Evolutionary conservation across 805 yeast genomes (phyloP), one percentile per base, ranked within the genome.

Genomic region (Candida fluviatilis): DNA sequence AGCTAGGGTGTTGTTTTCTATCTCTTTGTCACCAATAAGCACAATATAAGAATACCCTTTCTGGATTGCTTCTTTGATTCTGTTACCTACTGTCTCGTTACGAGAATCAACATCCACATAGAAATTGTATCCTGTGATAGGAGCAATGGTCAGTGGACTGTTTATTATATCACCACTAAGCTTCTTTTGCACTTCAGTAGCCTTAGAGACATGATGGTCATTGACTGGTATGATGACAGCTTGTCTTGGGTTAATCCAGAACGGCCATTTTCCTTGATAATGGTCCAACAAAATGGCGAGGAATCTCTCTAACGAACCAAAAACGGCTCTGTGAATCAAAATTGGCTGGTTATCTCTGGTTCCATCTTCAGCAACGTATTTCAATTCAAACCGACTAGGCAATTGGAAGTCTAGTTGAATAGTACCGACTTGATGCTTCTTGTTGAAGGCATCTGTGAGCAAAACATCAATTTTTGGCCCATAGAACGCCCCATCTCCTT

Each of bases 401-500:
- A 93, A 70, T 60, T 93, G 96, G 73, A 93, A 93, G 57, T 93
- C 99, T 31, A 93, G 69, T 61, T 93, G 99, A 37, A 93, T 79
- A 0, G 99, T 93, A 2, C 97, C 99, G 2, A 93, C 86, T 63
- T 93, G 99, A 59, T 89, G 96, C 43, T 77, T 74, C 50, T 88
- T 89, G 1, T 82, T 84, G 35, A 75, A 78, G 23, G 84, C 82
- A 62, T 93, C 99, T 5, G 78, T 78, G 37, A 93, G 76, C 37
- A 86, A 67, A 31, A 93, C 75, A 59, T 93, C 99, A 43, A 93
- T 88, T 56, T 91, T 91, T 19, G 99, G 99, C 0, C 99, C 99
- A 64, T 93, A 93, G 54, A 84, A 84, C 1, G 93, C 99, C 24
- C 99, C 99, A 59, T 93, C 99, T n/a, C 95, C 96, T 45, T 80